Evolutionary conservation across 228 moss, liverwort and hornwort species (phyloP), one percentile per base, ranked within the genome.

Genomic region (Sphagnum fallax): DNA sequence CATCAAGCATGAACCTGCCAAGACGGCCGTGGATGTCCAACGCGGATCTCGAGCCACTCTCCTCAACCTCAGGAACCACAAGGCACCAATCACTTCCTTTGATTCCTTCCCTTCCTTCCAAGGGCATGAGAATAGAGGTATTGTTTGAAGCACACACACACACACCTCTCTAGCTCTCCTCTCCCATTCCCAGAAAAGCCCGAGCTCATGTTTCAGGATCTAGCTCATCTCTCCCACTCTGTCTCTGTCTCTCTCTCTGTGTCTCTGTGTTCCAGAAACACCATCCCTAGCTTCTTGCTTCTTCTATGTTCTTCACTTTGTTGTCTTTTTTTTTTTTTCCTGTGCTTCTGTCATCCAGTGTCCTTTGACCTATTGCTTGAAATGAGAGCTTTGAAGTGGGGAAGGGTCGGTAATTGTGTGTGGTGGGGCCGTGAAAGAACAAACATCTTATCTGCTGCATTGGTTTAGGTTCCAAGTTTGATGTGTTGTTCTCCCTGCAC

Each of bases 71-170:
- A 87, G 90, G 74, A 86, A 64, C 88, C 77, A 84, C 16, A 72
- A 78, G 67, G 82, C 85, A 16, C 63, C 77, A 11, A 65, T 91
- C 6, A 78, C 92, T 6, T 81, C 89, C 6, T 85, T 89, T 68
- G 91, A 92, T 61, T 74, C 84, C 10, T 96, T 87, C 66, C 76
- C 92, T 49, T 79, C 87, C 52, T 81, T 84, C 77, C 84, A 88
- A 69, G 77, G 85, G 61, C 80, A 78, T 72, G 76, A 77, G 57
- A 83, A 76, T 48, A 55, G 80, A 74, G 73, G 79, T 82, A 72
- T 55, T 55, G 12, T 55, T 55, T 8, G 55, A 55, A 12, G 4
- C 1, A 2, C 9, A 55, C 55, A 16, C 55, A 16, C 16, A 55
- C 12, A 12, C 55, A 4, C 1, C 55, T 55, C 12, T 8, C 55